These are phyloP conservation scores for Lobosporangium transversale DNA, from an alignment of 192 early-diverging fungal species.

Conservation along the genomic window DNA sequence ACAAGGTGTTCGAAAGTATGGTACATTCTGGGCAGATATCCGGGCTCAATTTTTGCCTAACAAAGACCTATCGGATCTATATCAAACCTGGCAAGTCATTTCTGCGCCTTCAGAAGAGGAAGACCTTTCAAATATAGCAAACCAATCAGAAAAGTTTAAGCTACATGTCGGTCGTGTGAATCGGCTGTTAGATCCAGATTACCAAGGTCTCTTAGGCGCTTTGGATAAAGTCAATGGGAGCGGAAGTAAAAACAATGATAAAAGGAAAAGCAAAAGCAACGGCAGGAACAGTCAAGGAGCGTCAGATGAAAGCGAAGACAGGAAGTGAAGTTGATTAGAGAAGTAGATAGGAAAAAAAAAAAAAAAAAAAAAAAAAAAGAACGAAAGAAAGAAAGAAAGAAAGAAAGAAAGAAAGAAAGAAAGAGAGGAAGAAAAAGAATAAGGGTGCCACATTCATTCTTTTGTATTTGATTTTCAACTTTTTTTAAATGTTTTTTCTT, in stretches of 20 bases:
- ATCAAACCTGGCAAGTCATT: slow-evolving; percentile 25
- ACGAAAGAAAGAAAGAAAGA: no score
- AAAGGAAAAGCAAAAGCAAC: neutral
- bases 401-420: no score
- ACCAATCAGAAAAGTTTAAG: neutral
- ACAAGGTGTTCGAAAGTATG: slow-evolving; percentile 36
- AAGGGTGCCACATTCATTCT: no score
- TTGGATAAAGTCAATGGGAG: slow-evolving; percentile 16
- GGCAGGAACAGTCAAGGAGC: neutral
- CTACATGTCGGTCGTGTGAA: neutral
- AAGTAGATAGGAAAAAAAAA: no score
- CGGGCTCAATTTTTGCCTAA: slow-evolving; percentile 43
- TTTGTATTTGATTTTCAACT: no score
- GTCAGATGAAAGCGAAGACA: no score
- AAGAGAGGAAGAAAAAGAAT: no score
- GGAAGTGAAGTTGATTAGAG: no score
- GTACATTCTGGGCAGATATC: slow-evolving; percentile 35
- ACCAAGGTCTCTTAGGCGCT: slow-evolving; percentile 17
- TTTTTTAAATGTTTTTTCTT: neutral
- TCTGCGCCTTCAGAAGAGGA: slow-evolving; percentile 1
- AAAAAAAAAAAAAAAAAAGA: no score
- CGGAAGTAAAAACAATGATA: neutral
- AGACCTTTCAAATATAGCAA: neutral
- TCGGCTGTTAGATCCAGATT: slow-evolving; percentile 27
- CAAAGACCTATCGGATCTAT: slow-evolving; percentile 19